A percentile compares a stretch with the other conserved stretches of the same genome.
phyloP scores from a whole-genome alignment of 768 basidiomycete species.

The Pholiota microspora region DNA sequence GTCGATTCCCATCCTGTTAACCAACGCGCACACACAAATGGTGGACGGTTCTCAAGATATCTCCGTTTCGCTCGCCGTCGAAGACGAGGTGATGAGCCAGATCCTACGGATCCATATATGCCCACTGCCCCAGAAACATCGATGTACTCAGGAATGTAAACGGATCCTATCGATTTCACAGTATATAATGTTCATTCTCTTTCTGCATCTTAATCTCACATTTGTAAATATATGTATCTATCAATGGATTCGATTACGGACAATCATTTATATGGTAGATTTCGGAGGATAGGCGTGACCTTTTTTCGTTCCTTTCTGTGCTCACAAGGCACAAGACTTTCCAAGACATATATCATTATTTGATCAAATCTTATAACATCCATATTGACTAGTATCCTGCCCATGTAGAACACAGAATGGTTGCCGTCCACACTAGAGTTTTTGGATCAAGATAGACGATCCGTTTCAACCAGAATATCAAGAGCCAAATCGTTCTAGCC shows the following conservation, averaged over 20 bases:
- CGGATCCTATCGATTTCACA: background rate
- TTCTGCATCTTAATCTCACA: background rate
- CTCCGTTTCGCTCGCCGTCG: conserved; percentile 47
- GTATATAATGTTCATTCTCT: background rate
- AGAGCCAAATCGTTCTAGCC: conserved; percentile 70
- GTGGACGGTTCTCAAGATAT: conserved; percentile 55
- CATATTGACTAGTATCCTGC: background rate
- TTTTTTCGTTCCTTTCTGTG: too few species aligned
- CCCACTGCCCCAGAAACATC: conserved; percentile 29
- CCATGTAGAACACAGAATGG: too few species aligned
- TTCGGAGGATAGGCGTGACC: too few species aligned
- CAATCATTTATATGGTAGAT: background rate
- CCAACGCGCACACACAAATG: conserved; percentile 12
- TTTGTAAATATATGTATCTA: background rate
- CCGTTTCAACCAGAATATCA: too few species aligned
- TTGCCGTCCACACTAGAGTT: too few species aligned
- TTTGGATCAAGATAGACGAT: too few species aligned
- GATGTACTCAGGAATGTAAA: conserved; percentile 22
- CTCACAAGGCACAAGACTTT: background rate
- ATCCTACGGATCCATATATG: conserved; percentile 32
- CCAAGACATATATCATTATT: background rate
- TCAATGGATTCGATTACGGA: background rate
- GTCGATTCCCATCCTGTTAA: background rate
- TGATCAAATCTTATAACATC: background rate
- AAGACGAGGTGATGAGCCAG: conserved; percentile 25